Evolutionary conservation across 345 rosid genomes (phyloP).

Genomic region (Gossypium bickii): DNA sequence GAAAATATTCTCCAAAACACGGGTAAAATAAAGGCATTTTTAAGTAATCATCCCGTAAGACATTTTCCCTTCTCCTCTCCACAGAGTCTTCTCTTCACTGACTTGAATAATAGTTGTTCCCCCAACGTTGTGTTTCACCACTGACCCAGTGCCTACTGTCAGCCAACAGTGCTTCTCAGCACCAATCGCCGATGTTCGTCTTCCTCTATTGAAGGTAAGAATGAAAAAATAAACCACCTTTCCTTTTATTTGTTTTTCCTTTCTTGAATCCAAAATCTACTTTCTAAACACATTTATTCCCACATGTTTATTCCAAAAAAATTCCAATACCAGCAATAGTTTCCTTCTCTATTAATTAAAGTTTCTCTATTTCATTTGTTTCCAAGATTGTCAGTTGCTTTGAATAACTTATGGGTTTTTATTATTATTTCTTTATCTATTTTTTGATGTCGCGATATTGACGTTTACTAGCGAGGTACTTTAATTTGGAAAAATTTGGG

Average conservation of each 20-base stretch:
- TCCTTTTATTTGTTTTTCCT: background rate
- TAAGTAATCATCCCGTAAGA: no score
- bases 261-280: background rate
- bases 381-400: background rate
- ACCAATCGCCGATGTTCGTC: no score
- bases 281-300: background rate
- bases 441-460: background rate
- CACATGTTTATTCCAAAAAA: background rate
- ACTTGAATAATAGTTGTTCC: no score
- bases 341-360: constrained; percentile 4
- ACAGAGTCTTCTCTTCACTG: no score
- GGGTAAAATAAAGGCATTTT: no score
- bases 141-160: rapidly evolving
- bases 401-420: background rate
- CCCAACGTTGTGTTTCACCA: no score
- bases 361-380: background rate
- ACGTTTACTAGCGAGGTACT: constrained; percentile 4
- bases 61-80: no score
- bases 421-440: background rate
- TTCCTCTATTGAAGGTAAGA: no score
- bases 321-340: background rate
- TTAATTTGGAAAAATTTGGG: constrained; percentile 16
- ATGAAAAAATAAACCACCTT: background rate
- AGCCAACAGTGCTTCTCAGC: no score
- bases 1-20: no score